These are phyloP conservation scores for Astrocystis sublimbata DNA, from an alignment of 495 filamentous ascomycete genomes.

Conservation along the genomic window DNA sequence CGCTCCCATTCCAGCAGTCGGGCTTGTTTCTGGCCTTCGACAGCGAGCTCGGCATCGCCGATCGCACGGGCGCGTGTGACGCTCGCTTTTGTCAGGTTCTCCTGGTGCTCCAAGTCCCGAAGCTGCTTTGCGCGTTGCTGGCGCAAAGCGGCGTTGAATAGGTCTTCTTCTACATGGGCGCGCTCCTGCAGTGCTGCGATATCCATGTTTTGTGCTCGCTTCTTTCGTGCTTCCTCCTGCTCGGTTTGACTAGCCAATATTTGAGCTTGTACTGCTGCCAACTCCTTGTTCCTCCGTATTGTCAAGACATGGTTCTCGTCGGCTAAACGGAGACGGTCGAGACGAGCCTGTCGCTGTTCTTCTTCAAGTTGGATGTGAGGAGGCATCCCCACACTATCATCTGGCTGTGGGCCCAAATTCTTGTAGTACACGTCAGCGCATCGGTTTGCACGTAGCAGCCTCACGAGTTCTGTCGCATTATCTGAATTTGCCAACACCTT, in stretches of 20 bases:
- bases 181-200: constrained; percentile 32
- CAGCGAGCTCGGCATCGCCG: constrained; percentile 41
- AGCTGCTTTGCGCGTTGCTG: constrained; percentile 33
- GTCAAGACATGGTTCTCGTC: constrained; percentile 39
- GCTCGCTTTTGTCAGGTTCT: constrained; percentile 40
- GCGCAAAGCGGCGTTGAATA: constrained; percentile 33
- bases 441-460: constrained; percentile 44
- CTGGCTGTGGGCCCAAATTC: constrained; percentile 47
- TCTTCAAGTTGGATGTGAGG: constrained; percentile 45
- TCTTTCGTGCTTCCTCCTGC: constrained; percentile 45
- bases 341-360: constrained; percentile 41
- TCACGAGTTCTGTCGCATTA: constrained; percentile 36
- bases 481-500: constrained; percentile 38
- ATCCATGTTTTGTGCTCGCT: constrained; percentile 27
- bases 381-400: constrained; percentile 45
- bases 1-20: constrained; percentile 41
- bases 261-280: constrained; percentile 44
- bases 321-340: constrained; percentile 39
- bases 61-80: constrained; percentile 40
- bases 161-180: constrained; percentile 38
- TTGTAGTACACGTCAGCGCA: constrained; percentile 50
- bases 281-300: constrained; percentile 42
- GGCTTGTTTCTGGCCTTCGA: constrained; percentile 38
- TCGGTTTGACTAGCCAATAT: constrained; percentile 46
- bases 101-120: constrained; percentile 40